These are phyloP conservation scores for Nigrograna mackinnonii DNA, from an alignment of 2,329 filamentous ascomycete species.

Conservation along the genomic window DNA sequence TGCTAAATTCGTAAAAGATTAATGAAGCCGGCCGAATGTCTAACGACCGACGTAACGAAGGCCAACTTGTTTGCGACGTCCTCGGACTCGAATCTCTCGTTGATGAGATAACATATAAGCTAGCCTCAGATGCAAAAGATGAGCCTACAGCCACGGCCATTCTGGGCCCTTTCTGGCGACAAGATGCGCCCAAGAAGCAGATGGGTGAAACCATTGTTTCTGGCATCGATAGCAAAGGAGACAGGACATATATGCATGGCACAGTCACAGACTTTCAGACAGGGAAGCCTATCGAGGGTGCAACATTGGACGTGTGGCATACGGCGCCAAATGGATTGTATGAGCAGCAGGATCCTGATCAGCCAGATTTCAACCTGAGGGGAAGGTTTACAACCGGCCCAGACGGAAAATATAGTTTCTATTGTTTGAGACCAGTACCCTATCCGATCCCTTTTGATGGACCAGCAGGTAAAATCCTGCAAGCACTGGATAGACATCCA, in stretches of 20 bases:
- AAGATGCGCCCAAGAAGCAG: constrained; percentile 69
- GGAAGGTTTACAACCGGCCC: constrained; percentile 71
- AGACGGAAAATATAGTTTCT: constrained; percentile 62
- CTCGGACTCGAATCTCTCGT: constrained; percentile 65
- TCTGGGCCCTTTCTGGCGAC: constrained; percentile 82
- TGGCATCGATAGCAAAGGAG: constrained; percentile 50
- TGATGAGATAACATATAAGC: constrained; percentile 78
- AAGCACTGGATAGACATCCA: constrained; percentile 64
- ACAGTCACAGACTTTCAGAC: constrained; percentile 61
- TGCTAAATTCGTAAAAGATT: constrained; percentile 41
- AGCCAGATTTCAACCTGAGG: constrained; percentile 74
- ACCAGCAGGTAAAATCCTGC: constrained; percentile 61
- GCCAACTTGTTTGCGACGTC: constrained; percentile 62
- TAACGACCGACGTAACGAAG: constrained; percentile 64
- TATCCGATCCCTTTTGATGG: constrained; percentile 62
- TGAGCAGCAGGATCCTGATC: constrained; percentile 73
- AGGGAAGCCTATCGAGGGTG: constrained; percentile 65
- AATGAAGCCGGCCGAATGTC: constrained; percentile 68
- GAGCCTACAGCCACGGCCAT: constrained; percentile 74
- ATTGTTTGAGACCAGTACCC: constrained; percentile 46
- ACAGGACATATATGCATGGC: constrained; percentile 69
- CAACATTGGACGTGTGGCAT: constrained; percentile 78
- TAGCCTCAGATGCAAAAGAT: constrained; percentile 54
- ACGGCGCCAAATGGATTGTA: constrained; percentile 70
- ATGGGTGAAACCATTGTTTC: constrained; percentile 70